These are phyloP conservation scores for Penstemon barbatus DNA, from an alignment of 257 asterid species.

Conservation along the genomic window DNA sequence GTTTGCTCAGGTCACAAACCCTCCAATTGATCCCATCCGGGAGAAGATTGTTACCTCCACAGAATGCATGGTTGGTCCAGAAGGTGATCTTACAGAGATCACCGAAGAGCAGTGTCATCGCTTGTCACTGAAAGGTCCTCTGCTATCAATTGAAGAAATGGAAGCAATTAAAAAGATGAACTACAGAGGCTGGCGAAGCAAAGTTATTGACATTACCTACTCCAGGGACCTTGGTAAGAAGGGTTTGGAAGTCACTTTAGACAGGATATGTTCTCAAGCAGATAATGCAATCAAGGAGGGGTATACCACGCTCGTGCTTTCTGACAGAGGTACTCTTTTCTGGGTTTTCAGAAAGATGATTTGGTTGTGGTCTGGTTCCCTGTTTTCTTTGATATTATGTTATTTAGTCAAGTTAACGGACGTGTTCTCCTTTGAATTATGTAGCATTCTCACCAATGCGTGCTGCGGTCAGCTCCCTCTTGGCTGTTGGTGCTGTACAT, in stretches of 20 bases:
- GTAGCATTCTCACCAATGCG: slow-evolving; percentile 81
- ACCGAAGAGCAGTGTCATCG: slow-evolving; percentile 98
- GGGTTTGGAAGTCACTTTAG: slow-evolving; percentile 93
- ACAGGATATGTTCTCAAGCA: slow-evolving; percentile 86
- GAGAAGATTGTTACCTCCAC: slow-evolving; percentile 98
- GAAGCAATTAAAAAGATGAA: slow-evolving; percentile 91
- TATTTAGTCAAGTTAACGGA: slow-evolving; percentile 13
- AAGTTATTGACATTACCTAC: slow-evolving; percentile 86
- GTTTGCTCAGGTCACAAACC: slow-evolving; percentile 99
- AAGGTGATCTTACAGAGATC: slow-evolving; percentile 97
- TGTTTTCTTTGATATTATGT: background rate
- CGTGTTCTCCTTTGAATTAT: slow-evolving; percentile 22
- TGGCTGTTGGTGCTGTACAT: slow-evolving; percentile 98
- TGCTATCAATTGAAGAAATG: slow-evolving; percentile 80
- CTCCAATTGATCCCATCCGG: slow-evolving; percentile 96
- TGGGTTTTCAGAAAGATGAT: background rate
- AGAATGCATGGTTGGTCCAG: slow-evolving; percentile 98
- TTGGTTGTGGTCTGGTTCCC: background rate
- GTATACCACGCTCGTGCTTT: slow-evolving; percentile 78
- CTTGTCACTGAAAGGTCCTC: slow-evolving; percentile 88
- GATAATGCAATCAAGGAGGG: slow-evolving; percentile 88
- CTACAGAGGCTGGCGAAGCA: slow-evolving; percentile 96
- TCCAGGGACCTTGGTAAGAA: slow-evolving; percentile 65
- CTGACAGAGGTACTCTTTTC: slow-evolving; percentile 78
- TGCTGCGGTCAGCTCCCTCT: slow-evolving; percentile 87